phyloP scores from a whole-genome alignment of 73 alveolate genomes.

The Paramecium octaurelia region DNA sequence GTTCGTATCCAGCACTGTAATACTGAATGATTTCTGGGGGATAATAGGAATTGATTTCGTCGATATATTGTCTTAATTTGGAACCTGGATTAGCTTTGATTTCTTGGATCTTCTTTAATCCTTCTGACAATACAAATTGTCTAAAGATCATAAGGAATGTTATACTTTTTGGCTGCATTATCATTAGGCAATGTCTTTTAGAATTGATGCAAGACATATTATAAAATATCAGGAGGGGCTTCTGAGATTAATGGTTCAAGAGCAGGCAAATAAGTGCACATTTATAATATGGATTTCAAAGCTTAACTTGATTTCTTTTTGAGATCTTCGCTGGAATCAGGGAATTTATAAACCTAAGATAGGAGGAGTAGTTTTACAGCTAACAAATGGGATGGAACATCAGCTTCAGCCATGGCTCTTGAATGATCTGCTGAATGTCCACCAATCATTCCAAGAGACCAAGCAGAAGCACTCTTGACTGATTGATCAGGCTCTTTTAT shows the following conservation, averaged over 20 bases:
- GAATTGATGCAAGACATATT: slow-evolving; percentile 58
- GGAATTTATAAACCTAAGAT: slow-evolving; percentile 56
- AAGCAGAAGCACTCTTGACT: slow-evolving; percentile 96
- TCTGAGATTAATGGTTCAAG: slow-evolving; percentile 93
- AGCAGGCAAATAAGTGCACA: slow-evolving; percentile 97
- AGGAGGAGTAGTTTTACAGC: slow-evolving; percentile 3
- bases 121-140: slow-evolving; percentile 55
- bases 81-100: slow-evolving; percentile 59
- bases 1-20: slow-evolving; percentile 60
- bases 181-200: slow-evolving; percentile 53
- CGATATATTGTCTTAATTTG: slow-evolving; percentile 53
- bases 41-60: slow-evolving; percentile 43
- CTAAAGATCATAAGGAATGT: neutral
- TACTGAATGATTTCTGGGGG: slow-evolving; percentile 54
- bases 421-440: slow-evolving; percentile 98
- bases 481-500: slow-evolving; percentile 98
- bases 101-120: slow-evolving; percentile 55
- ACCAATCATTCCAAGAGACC: slow-evolving; percentile 98
- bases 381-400: slow-evolving; percentile 85
- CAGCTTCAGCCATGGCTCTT: slow-evolving; percentile 98
- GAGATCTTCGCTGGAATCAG: slow-evolving; percentile 74
- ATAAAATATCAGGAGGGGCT: slow-evolving; percentile 51
- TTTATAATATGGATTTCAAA: slow-evolving; percentile 91
- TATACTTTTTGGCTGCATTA: slow-evolving; percentile 53
- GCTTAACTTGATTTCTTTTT: slow-evolving; percentile 72